These are phyloP conservation scores for Epichloe glyceriae DNA, from an alignment of 2,329 filamentous ascomycete species.

Conservation along the genomic window DNA sequence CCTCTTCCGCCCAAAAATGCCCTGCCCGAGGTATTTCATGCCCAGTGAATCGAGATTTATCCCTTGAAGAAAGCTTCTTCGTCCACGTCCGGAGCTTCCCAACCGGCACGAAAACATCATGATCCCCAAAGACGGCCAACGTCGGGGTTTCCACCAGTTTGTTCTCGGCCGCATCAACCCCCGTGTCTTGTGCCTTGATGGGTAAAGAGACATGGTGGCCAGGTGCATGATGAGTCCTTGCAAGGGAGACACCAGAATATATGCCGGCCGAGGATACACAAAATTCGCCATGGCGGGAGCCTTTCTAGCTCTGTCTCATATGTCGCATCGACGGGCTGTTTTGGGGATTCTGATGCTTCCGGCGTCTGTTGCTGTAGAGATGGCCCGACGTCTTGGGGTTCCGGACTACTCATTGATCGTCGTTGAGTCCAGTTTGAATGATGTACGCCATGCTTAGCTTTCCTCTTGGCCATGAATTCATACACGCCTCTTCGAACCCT, in stretches of 20 bases:
- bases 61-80: conserved; percentile 31
- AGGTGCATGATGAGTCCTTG: conserved; percentile 46
- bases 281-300: conserved; percentile 22
- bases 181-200: conserved; percentile 16
- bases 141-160: conserved; percentile 48
- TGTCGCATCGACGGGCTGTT: not conserved
- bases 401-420: not conserved
- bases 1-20: conserved; percentile 50
- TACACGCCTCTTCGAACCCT: conserved; percentile 32
- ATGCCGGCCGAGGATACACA: conserved; percentile 30
- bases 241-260: conserved; percentile 57
- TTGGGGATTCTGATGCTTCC: not conserved
- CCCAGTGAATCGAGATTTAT: conserved; percentile 32
- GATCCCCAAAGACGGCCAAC: conserved; percentile 60
- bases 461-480: conserved; percentile 32
- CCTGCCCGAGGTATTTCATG: conserved; percentile 40
- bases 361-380: not conserved
- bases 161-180: conserved; percentile 27
- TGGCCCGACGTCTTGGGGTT: too few relatives aligned
- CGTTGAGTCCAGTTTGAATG: not conserved
- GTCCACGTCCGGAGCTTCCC: conserved; percentile 57
- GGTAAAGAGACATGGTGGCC: conserved; percentile 45
- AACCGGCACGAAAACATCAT: conserved; percentile 59
- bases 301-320: conserved; percentile 9
- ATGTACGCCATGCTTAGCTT: conserved; percentile 9